Evolutionary conservation across 2,329 filamentous ascomycete genomes (phyloP), one percentile per base, ranked within the genome.

Genomic region (Cladosporium sp.): DNA sequence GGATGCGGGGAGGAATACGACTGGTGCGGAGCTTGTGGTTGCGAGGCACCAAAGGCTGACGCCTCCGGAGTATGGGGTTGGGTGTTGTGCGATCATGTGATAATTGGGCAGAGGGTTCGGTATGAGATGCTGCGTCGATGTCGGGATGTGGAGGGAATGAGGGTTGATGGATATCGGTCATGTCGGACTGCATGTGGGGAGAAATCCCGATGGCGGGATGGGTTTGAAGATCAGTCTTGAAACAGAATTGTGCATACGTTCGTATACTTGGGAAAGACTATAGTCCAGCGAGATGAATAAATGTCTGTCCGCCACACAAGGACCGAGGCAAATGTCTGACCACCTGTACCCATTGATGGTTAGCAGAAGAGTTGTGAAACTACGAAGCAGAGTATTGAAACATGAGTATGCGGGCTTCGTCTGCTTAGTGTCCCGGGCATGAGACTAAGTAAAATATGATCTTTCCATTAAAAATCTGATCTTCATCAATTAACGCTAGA

Each of bases 21-120:
- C 52, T 13, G 68, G 67, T 7, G 57, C 65, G n/a, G 67, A 70
- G 59, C 4, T 69, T 9, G 8, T 32, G 9, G 28, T 32, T 32
- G 12, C 66, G 49, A 54, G 53, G 58, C 25, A 58, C 60, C 48
- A 32, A 51, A 9, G 68, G 67, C 2, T 56, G 64, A 19, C 66
- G 68, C 58, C 4, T 69, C 3, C 28, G 8, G 42, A 45, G 20
- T 45, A 25, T 22, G 28, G 47, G 4, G 13, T 61, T 17, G 47
- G 34, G 32, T 63, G 63, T 50, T 66, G 64, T 54, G 20, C 6
- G 6, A 45, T 65, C 4, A 66, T 66, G 55, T 57, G 47, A 57
- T 48, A 9, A 12, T 3, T 3, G 36, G 13, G 36, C 36, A n/a
- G 25, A 32, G 25, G 25, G 45, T 20, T 48, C 13, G 22, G 5